These are phyloP conservation scores for Salvia rosmarinus DNA, from an alignment of 257 asterid species.

Conservation along the genomic window DNA sequence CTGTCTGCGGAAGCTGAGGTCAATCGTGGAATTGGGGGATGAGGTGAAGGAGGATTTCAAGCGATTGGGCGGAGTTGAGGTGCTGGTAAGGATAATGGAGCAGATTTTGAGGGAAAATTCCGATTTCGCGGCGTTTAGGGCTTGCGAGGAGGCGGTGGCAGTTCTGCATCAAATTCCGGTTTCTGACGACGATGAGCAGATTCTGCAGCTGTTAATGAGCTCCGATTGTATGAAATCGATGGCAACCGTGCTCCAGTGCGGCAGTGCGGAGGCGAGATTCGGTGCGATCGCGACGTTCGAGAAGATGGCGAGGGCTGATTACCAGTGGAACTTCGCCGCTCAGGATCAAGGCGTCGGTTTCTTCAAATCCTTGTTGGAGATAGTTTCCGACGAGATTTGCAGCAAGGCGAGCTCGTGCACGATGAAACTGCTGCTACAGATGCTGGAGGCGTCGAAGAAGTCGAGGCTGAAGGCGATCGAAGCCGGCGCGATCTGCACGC, in stretches of 20 bases:
- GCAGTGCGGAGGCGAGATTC: conserved; percentile 72
- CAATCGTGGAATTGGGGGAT: conserved; percentile 50
- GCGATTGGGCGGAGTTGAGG: conserved; percentile 64
- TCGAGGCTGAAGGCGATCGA: conserved; percentile 69
- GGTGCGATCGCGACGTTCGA: conserved; percentile 55
- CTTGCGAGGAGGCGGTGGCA: conserved; percentile 80
- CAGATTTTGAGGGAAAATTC: conserved; percentile 56
- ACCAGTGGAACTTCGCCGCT: conserved; percentile 48
- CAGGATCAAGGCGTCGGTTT: conserved; percentile 71
- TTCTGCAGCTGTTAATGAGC: conserved; percentile 45
- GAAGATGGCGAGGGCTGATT: conserved; percentile 51
- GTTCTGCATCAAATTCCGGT: conserved; percentile 50
- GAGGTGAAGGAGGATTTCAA: conserved; percentile 54
- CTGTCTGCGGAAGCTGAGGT: conserved; percentile 51
- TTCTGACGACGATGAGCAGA: conserved; percentile 43
- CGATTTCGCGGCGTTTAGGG: conserved; percentile 63
- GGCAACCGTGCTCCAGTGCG: conserved; percentile 67
- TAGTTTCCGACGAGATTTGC: conserved; percentile 67
- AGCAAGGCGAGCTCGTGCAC: conserved; percentile 63
- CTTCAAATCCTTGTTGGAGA: conserved; percentile 71
- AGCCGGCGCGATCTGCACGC: conserved; percentile 69
- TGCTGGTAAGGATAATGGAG: conserved; percentile 50
- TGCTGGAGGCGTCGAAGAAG: conserved; percentile 61
- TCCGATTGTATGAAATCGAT: conserved; percentile 61
- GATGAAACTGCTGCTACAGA: conserved; percentile 51